Conservation (phyloP, 345 rosid genomes). For the Ceriops zippeliana region DNA sequence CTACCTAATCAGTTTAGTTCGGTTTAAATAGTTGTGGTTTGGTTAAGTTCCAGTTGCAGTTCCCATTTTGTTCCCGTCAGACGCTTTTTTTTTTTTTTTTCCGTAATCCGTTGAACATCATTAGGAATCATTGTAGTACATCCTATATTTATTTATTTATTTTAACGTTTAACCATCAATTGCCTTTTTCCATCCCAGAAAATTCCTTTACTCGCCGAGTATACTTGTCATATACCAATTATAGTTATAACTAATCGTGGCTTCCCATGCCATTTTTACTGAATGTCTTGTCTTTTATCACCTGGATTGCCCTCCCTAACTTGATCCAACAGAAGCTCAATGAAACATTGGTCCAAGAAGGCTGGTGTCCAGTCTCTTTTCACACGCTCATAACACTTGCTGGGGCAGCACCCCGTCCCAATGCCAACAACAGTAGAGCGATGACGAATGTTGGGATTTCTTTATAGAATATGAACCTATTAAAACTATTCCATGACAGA, state of each 20-base stretch:
- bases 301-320: constrained; percentile 30
- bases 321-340: constrained; percentile 46
- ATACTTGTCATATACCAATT: constrained; percentile 1
- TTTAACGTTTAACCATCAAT: too few species aligned
- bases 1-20: too few species aligned
- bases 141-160: too few species aligned
- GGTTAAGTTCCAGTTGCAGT: too few species aligned
- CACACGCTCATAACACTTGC: constrained; percentile 21
- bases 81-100: too few species aligned
- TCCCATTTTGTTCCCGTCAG: too few species aligned
- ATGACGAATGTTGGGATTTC: constrained; percentile 5
- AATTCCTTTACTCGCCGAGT: too few species aligned
- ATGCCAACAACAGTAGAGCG: constrained; percentile 16
- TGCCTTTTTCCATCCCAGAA: too few species aligned
- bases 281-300: constrained; percentile 21
- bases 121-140: too few species aligned
- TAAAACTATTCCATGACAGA: too few species aligned
- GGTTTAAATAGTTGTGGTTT: too few species aligned
- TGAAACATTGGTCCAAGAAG: constrained; percentile 39
- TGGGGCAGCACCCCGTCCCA: constrained; percentile 23
- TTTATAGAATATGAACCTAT: background rate
- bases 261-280: constrained; percentile 39
- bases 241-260: constrained; percentile 35
- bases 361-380: constrained; percentile 34
- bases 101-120: too few species aligned